Percentiles rank a stretch among this genome's conserved stretches.
Conservation (phyloP, 2,329 filamentous ascomycete species). For the Helotiales sp. region DNA sequence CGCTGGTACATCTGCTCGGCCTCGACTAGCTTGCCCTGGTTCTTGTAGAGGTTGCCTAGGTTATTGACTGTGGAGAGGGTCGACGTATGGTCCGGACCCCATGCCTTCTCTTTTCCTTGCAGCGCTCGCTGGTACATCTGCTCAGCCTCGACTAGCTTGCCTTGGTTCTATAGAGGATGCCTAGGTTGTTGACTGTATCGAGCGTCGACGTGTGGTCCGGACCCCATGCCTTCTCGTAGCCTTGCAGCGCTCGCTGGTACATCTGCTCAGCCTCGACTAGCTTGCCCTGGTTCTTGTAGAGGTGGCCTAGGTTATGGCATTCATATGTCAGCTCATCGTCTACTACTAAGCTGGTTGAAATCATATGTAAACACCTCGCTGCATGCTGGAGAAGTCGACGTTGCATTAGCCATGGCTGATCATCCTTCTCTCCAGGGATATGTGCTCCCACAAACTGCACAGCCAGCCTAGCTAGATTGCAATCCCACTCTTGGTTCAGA, state of each 20-base stretch:
- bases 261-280: slow-evolving; percentile 29
- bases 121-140: slow-evolving; percentile 20
- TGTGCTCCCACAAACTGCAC: slow-evolving; percentile 7
- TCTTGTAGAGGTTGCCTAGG: slow-evolving; percentile 27
- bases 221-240: slow-evolving; percentile 15
- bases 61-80: slow-evolving; percentile 15
- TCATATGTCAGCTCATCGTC: slow-evolving; percentile 13
- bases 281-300: slow-evolving; percentile 20
- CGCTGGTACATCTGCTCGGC: slow-evolving; percentile 27
- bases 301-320: slow-evolving; percentile 22
- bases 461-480: slow-evolving; percentile 8
- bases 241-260: slow-evolving; percentile 15
- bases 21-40: slow-evolving; percentile 28
- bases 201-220: slow-evolving; percentile 15
- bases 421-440: not conserved
- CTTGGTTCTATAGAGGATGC: slow-evolving; percentile 28
- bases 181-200: slow-evolving; percentile 22
- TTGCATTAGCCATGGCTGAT: slow-evolving; percentile 10
- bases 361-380: slow-evolving; percentile 10
- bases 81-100: slow-evolving; percentile 13
- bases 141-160: slow-evolving; percentile 30
- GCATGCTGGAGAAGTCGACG: slow-evolving; percentile 12
- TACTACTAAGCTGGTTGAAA: slow-evolving; percentile 16
- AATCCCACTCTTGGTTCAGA: slow-evolving; percentile 13
- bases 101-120: slow-evolving; percentile 11